Base-by-base conservation (phyloP, 805 yeast genomes). In the Sugiyamaella qingdaonensis region DNA sequence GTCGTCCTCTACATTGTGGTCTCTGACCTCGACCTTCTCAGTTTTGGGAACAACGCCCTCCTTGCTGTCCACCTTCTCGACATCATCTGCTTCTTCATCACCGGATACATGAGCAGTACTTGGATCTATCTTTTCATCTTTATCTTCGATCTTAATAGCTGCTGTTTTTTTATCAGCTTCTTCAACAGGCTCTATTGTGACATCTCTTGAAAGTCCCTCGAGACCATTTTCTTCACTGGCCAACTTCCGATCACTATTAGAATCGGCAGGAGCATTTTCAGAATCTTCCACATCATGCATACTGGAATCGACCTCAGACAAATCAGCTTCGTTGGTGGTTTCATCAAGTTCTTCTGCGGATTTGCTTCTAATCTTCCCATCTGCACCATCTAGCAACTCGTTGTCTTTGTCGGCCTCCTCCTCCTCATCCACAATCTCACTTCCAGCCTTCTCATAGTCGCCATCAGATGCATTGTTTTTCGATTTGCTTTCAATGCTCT, bases 11-110 rank as follows among this genome's bases (percentile, higher is more conserved):
- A n/a, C 13, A 8, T 14, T 31, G 9, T n/a, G 45, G 58, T 49
- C 64, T 64, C 43, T 64, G 77, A 71, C 18, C 13, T 66, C 61
- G 51, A 60, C 61, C 5, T 55, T 70, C 56, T 59, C 73, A 31
- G 69, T 69, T 21, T 66, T 68, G 43, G 62, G 67, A 39, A 58
- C 61, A 63, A 71, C 77, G 66, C 71, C 74, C 62, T 70, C 77
- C 58, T 74, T 76, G 47, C 73, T 68, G 60, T 53, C 69, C 61
- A 68, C 69, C 31, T 47, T 54, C 21, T 48, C 57, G 18, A 34
- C 10, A 34, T 13, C 16, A 14, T 34, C 37, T 31, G 24, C 24
- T 11, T n/a, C 41, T 4, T 46, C 48, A 32, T n/a, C 8, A 18
- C 5, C 31, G 18, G 48, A 13, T 21, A 27, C 46, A 13, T 21